Evolutionary conservation across 2,329 filamentous ascomycete species (phyloP).

Genomic region (Aspergillus luchuensis): DNA sequence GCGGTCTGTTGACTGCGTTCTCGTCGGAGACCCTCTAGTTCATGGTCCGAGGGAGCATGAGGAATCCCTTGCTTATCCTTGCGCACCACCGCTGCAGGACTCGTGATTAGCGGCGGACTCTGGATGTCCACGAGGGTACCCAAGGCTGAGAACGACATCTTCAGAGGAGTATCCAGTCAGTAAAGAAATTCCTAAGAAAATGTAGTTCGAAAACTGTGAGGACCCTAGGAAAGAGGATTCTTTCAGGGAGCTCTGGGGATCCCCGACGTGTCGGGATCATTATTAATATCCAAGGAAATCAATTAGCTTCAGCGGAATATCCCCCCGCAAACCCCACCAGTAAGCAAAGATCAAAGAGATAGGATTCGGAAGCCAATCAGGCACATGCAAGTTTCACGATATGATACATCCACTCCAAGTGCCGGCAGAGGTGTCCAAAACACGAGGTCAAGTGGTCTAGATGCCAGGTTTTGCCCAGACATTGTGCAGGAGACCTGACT

Average conservation of each 20-base stretch:
- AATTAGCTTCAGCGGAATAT: neutral
- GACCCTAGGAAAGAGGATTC: neutral
- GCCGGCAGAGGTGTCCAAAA: neutral
- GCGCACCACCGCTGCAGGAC: constrained; percentile 40
- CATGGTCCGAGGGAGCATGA: constrained; percentile 25
- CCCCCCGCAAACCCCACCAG: neutral
- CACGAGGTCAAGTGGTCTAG: neutral
- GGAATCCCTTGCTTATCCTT: constrained; percentile 26
- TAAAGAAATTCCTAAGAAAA: neutral
- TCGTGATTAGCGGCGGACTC: constrained; percentile 35
- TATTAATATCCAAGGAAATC: neutral
- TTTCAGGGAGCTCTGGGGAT: neutral
- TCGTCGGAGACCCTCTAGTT: constrained; percentile 25
- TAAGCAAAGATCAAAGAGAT: neutral
- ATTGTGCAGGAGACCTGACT: neutral
- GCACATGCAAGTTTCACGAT: neutral
- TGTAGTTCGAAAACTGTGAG: neutral
- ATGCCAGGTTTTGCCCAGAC: neutral
- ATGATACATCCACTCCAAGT: neutral
- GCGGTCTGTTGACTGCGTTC: neutral
- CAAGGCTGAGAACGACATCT: constrained; percentile 40
- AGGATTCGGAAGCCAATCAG: constrained; percentile 7
- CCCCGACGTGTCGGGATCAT: neutral
- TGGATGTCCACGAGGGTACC: constrained; percentile 49
- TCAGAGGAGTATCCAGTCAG: constrained; percentile 8